Evolutionary conservation across 805 yeast species (phyloP).

Genomic region (Starmerella riodocensis): DNA sequence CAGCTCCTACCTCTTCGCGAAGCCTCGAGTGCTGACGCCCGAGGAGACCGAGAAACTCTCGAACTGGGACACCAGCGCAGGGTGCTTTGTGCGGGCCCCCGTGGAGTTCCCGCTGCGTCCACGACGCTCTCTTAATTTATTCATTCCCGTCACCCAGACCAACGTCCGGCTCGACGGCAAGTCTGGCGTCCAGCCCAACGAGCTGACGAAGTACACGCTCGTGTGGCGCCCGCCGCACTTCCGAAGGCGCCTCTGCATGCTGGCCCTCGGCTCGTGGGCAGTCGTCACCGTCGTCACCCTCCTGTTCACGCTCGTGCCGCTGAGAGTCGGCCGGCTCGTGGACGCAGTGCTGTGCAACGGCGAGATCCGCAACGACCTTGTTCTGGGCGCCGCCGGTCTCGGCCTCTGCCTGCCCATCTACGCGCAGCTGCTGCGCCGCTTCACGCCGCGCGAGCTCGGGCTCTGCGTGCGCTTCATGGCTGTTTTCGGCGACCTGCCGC

Average conservation of each 20-base stretch:
- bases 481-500: slow-evolving; percentile 2
- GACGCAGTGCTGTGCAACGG: slow-evolving; percentile 3
- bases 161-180: slow-evolving; percentile 33
- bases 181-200: slow-evolving; percentile 31
- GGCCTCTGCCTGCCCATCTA: slow-evolving; percentile 8
- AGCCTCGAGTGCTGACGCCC: slow-evolving; percentile 32
- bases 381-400: slow-evolving; percentile 6
- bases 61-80: slow-evolving; percentile 59
- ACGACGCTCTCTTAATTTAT: slow-evolving; percentile 48
- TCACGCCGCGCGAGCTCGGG: slow-evolving; percentile 5
- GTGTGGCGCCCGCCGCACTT: slow-evolving; percentile 83
- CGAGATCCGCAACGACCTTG: slow-evolving; percentile 11
- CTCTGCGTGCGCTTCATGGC: slow-evolving; percentile 1
- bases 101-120: slow-evolving; percentile 49
- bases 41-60: slow-evolving; percentile 31
- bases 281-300: slow-evolving; percentile 2
- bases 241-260: slow-evolving; percentile 39
- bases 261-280: slow-evolving; percentile 38
- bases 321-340: slow-evolving; percentile 13
- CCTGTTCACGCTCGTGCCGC: slow-evolving; percentile 11
- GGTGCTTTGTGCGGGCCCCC: slow-evolving; percentile 76
- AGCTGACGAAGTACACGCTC: slow-evolving; percentile 42
- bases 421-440: background rate
- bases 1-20: slow-evolving; percentile 30
- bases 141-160: slow-evolving; percentile 70